Evolutionary conservation across 306 rosid species (phyloP).

Genomic region (Mucuna pruriens): DNA sequence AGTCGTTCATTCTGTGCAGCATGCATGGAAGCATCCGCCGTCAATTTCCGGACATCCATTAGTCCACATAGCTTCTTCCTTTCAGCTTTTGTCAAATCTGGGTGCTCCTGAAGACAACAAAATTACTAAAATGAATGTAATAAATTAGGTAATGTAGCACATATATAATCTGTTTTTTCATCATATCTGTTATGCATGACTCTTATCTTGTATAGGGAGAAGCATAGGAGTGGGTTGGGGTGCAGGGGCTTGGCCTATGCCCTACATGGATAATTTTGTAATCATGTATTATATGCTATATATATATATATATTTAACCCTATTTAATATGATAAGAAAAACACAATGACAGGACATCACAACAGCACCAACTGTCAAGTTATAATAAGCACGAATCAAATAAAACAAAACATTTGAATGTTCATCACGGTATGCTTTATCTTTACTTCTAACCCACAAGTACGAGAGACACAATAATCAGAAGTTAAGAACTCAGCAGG

Average conservation of each 20-base stretch:
- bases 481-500: not conserved
- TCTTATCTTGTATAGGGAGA: no score
- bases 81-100: slow-evolving; percentile 73
- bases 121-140: not conserved
- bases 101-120: slow-evolving; percentile 71
- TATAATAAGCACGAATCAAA: not conserved
- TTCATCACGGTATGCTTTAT: not conserved
- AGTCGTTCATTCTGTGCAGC: slow-evolving; percentile 95
- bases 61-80: slow-evolving; percentile 75
- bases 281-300: no score
- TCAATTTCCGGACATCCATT: slow-evolving; percentile 80
- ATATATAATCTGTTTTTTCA: not conserved
- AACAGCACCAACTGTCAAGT: not conserved
- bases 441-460: not conserved
- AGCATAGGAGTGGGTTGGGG: no score
- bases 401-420: not conserved
- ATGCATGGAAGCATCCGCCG: slow-evolving; percentile 69
- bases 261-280: no score
- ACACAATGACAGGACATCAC: not conserved
- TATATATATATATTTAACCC: no score
- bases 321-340: no score
- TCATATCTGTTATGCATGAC: no score
- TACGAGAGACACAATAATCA: not conserved
- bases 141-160: not conserved
- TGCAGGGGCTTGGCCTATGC: no score